Evolutionary conservation across 495 filamentous ascomycete genomes (phyloP), one percentile per base, ranked within the genome.

Genomic region (Mycothermus thermophilus): DNA sequence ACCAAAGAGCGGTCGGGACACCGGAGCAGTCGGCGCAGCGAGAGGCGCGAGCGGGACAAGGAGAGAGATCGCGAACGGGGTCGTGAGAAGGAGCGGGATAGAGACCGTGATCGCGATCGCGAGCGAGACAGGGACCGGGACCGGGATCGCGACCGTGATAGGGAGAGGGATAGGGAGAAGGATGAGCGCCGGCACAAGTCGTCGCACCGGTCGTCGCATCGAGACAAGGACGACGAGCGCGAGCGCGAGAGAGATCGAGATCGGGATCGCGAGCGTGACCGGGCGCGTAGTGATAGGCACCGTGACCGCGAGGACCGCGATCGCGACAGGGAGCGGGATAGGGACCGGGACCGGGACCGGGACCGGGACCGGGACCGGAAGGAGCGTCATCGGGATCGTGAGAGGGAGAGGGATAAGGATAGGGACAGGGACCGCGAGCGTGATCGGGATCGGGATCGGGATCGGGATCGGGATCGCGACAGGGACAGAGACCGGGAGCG

Each of bases 1-100:
- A 62, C 67, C n/a, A n/a, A n/a, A 8, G 62, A 64, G 31, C 58
- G 60, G 14, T 66, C 66, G 17, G 60, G 64, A 13, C 67, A 69
- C 26, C 64, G 69, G 26, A 64, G 67, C 32, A 63, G 68, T 32
- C 59, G 62, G 38, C 42, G 33, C 52, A 60, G 22, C 6, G 63
- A 54, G 41, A 55, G 57, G 22, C 56, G 57, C 14, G 62, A 64
- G 11, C 46, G 63, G 21, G 71, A 77, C 14, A 58, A 52, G 27
- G 59, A 64, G 10, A 51, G 52, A 16, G 63, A 65, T 8, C 38
- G 53, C 10, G 47, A 51, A 6, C 52, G 50, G 36, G 58, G 59
- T 17, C 43, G 40, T 17, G 51, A 59, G 11, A 43, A 32, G 26
- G 54, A 60, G 14, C 42, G 51, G 21, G 58, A 62, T 32, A 42